These are phyloP conservation scores for Neofusicoccum laricinum DNA, from an alignment of 2,329 filamentous ascomycete genomes.

Conservation along the genomic window DNA sequence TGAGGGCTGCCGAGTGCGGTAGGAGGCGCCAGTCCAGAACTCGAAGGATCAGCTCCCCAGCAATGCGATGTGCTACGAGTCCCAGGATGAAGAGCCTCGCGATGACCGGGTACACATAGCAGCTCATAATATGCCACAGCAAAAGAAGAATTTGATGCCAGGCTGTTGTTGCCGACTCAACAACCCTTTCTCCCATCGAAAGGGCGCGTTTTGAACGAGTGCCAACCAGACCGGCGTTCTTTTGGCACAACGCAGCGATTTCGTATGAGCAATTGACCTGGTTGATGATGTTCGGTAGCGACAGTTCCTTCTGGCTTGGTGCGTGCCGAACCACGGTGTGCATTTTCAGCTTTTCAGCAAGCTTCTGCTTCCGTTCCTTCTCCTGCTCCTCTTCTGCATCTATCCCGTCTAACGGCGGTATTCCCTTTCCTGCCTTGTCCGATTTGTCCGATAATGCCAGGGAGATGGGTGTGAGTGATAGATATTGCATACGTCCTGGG, in stretches of 20 bases:
- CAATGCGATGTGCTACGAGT: constrained; percentile 74
- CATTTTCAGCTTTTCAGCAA: constrained; percentile 82
- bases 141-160: constrained; percentile 70
- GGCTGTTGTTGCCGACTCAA: constrained; percentile 85
- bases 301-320: constrained; percentile 77
- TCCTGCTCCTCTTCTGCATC: constrained; percentile 71
- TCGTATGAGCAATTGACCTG: constrained; percentile 97
- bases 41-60: constrained; percentile 74
- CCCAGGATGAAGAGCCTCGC: constrained; percentile 69
- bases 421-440: constrained; percentile 37
- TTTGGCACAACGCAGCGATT: constrained; percentile 78
- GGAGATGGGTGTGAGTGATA: constrained; percentile 85
- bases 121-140: constrained; percentile 67
- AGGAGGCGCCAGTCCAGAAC: constrained; percentile 82
- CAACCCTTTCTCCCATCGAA: constrained; percentile 91
- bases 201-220: constrained; percentile 76
- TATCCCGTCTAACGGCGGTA: constrained; percentile 51
- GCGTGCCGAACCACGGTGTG: constrained; percentile 79
- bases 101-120: constrained; percentile 76
- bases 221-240: constrained; percentile 82
- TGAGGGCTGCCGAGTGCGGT: constrained; percentile 77
- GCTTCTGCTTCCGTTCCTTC: constrained; percentile 59
- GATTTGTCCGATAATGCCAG: constrained; percentile 70
- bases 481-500: constrained; percentile 90
- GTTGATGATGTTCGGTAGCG: constrained; percentile 76